Percentiles rank a stretch among this genome's conserved stretches.
Conservation (phyloP, 1,284 basidiomycete genomes). For the Cutaneotrichosporon sp. region DNA sequence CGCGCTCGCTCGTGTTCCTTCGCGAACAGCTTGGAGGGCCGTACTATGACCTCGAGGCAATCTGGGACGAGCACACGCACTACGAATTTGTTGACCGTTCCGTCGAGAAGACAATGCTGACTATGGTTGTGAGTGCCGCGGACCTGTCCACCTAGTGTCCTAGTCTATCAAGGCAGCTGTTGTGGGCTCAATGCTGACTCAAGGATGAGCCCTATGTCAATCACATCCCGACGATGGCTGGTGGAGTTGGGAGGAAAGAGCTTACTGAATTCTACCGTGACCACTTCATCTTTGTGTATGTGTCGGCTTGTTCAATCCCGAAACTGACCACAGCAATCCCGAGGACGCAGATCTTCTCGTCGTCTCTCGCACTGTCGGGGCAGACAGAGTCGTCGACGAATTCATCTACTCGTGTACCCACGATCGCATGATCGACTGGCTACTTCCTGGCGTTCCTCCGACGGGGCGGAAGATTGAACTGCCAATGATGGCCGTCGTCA, state of each 20-base stretch:
- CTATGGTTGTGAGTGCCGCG: conserved; percentile 25
- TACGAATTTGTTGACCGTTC: conserved; percentile 26
- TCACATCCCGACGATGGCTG: conserved; percentile 42
- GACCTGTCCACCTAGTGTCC: too few species aligned
- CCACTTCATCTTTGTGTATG: conserved; percentile 39
- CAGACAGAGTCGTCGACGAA: conserved; percentile 28
- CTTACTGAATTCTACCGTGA: conserved; percentile 54
- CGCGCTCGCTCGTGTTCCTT: conserved; percentile 17
- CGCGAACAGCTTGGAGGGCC: conserved; percentile 16
- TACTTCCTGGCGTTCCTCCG: conserved; percentile 50
- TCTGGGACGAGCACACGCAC: conserved; percentile 23
- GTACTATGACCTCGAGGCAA: conserved; percentile 20
- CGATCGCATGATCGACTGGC: conserved; percentile 54
- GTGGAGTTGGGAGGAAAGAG: conserved; percentile 55
- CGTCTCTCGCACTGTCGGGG: conserved; percentile 25
- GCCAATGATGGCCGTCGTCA: conserved; percentile 58
- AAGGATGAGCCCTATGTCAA: conserved; percentile 30
- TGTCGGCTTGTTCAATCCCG: not conserved
- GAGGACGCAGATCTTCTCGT: conserved; percentile 47
- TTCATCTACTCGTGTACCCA: conserved; percentile 49
- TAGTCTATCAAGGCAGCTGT: too few species aligned
- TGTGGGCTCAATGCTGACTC: not conserved
- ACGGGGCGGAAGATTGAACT: conserved; percentile 53
- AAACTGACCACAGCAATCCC: conserved; percentile 13
- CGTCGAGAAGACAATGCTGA: conserved; percentile 31